Conservation (phyloP, 2,329 filamentous ascomycete species). For the Verticillium longisporum region DNA sequence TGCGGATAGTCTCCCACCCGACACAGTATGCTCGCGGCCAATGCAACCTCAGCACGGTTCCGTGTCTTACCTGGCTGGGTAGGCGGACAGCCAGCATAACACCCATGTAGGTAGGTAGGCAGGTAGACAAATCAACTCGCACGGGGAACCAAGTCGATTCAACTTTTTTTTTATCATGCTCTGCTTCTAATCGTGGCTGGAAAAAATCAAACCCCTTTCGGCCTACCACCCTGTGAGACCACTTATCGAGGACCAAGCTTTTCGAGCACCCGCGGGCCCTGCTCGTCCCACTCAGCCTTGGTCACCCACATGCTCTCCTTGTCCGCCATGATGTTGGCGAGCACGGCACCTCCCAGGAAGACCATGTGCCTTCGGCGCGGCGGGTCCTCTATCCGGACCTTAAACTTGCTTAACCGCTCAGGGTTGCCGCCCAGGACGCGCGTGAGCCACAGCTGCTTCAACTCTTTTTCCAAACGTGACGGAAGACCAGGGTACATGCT, state of each 20-base stretch:
- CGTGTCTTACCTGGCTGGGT: too few relatives aligned
- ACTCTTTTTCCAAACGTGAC: conserved; percentile 91
- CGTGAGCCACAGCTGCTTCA: conserved; percentile 98
- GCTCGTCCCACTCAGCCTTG: conserved; percentile 94
- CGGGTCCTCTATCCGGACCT: conserved; percentile 97
- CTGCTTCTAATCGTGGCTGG: conserved; percentile 4
- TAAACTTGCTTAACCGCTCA: conserved; percentile 95
- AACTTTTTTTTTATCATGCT: conserved; percentile 1
- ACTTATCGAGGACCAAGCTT: conserved; percentile 83
- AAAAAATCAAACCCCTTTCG: conserved; percentile 3
- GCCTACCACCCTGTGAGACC: neutral
- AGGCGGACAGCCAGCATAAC: too few relatives aligned
- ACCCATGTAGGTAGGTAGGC: too few relatives aligned
- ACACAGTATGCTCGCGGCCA: neutral
- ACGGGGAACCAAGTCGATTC: neutral
- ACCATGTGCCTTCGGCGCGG: conserved; percentile 97
- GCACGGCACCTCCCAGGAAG: conserved; percentile 92
- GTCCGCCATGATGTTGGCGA: conserved; percentile 98
- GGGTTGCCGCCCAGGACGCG: conserved; percentile 85
- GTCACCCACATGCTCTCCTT: conserved; percentile 99
- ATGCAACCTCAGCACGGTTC: too few relatives aligned
- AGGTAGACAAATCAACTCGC: too few relatives aligned
- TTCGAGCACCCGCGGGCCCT: conserved; percentile 76
- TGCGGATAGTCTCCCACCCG: neutral
- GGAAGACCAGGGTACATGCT: conserved; percentile 99